Percentiles rank a stretch among this genome's conserved stretches.
These are phyloP conservation scores for Phytophthora brassicae DNA, from an alignment of 352 stramenopile genomes.

Conservation along the genomic window DNA sequence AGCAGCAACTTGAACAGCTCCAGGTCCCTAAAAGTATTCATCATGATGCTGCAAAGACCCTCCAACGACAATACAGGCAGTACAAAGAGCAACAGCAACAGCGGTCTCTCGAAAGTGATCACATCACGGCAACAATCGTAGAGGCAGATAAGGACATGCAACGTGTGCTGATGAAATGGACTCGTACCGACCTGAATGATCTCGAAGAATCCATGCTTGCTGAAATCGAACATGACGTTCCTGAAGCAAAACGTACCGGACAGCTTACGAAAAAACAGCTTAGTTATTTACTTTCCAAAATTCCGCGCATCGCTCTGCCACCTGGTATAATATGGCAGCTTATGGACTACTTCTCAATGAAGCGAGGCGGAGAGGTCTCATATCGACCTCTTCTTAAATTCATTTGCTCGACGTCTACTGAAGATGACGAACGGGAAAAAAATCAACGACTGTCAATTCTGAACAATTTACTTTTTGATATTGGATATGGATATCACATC, in stretches of 20 bases:
- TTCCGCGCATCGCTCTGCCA: conserved; percentile 42
- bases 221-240: conserved; percentile 44
- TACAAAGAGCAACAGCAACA: conserved; percentile 38
- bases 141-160: conserved; percentile 41
- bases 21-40: conserved; percentile 39
- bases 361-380: conserved; percentile 27
- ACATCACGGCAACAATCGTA: conserved; percentile 26
- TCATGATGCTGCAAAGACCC: conserved; percentile 43
- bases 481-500: conserved; percentile 33
- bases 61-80: conserved; percentile 43
- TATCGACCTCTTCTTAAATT: conserved; percentile 54
- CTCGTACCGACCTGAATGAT: conserved; percentile 37
- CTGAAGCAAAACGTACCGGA: conserved; percentile 27
- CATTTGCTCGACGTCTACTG: conserved; percentile 41
- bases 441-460: conserved; percentile 32
- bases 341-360: conserved; percentile 46
- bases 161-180: conserved; percentile 45
- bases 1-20: conserved; percentile 33
- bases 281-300: conserved; percentile 52
- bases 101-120: neutral
- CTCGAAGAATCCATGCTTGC: conserved; percentile 36
- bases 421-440: conserved; percentile 35
- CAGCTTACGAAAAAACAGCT: conserved; percentile 54
- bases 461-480: conserved; percentile 30
- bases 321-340: conserved; percentile 41